phyloP scores from a whole-genome alignment of 331 rosid genomes.

The Acacia concinna region DNA sequence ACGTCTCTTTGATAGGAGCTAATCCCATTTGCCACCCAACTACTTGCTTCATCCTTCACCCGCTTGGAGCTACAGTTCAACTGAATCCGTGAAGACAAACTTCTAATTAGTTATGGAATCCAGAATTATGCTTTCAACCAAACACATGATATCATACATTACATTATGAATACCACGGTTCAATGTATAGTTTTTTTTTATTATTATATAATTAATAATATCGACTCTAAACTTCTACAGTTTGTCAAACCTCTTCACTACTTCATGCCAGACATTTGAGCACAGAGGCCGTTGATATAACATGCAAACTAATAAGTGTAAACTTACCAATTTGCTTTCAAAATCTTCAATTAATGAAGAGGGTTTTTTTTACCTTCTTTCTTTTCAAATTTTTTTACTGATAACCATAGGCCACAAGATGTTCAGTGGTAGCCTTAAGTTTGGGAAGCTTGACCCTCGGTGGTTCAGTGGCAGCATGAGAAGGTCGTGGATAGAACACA shows the following conservation, averaged over 20 bases:
- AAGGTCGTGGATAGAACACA: constrained; percentile 55
- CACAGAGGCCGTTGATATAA: background rate
- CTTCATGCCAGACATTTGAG: background rate
- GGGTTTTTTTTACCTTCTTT: background rate
- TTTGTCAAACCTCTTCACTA: background rate
- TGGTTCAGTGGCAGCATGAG: constrained; percentile 40
- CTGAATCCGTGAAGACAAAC: too few species aligned
- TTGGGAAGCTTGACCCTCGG: constrained; percentile 83
- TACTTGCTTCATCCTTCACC: too few species aligned
- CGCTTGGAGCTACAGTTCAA: too few species aligned
- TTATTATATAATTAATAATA: too few species aligned
- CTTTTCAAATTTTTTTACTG: background rate
- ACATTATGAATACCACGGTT: background rate
- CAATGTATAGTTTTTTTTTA: background rate
- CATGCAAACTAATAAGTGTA: background rate
- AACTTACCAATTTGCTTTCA: background rate
- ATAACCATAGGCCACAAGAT: constrained; percentile 12
- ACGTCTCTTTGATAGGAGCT: too few species aligned
- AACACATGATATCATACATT: background rate
- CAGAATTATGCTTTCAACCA: background rate
- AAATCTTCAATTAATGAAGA: background rate
- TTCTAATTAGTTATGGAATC: too few species aligned
- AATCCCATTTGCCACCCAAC: too few species aligned
- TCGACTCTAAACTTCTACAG: background rate
- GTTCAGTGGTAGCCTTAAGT: constrained; percentile 43